These are phyloP conservation scores for Petrea volubilis DNA, from an alignment of 257 asterid genomes.

Conservation along the genomic window DNA sequence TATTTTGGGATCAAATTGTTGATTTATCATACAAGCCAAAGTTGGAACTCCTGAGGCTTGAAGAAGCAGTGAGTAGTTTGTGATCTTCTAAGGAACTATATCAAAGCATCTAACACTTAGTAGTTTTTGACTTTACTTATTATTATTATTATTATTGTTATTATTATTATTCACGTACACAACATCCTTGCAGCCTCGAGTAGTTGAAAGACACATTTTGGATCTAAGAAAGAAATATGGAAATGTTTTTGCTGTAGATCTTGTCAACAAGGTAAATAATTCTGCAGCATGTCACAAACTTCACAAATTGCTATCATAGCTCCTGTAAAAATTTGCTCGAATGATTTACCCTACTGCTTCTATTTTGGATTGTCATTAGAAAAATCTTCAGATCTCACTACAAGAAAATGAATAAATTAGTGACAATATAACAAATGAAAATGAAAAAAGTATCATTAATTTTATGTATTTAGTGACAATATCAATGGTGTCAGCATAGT, in stretches of 20 bases:
- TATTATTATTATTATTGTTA: too few relatives aligned
- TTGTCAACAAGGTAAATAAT: constrained; percentile 67
- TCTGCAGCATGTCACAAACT: neutral
- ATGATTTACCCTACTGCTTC: neutral
- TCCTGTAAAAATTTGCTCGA: neutral
- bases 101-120: neutral
- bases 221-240: constrained; percentile 85
- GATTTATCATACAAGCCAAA: constrained; percentile 92
- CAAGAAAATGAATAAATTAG: too few relatives aligned
- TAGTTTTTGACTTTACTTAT: constrained; percentile 16
- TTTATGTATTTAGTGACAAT: too few relatives aligned
- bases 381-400: neutral
- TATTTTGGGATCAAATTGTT: constrained; percentile 95
- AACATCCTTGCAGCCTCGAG: constrained; percentile 58
- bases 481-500: too few relatives aligned
- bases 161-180: constrained; percentile 6
- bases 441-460: too few relatives aligned
- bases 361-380: neutral
- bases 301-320: neutral
- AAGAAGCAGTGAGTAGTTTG: constrained; percentile 69
- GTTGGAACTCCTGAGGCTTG: constrained; percentile 56
- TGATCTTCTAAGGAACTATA: constrained; percentile 17
- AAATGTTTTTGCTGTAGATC: constrained; percentile 78
- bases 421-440: too few relatives aligned
- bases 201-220: constrained; percentile 77